Evolutionary conservation across 2,329 filamentous ascomycete genomes (phyloP).

Genomic region (Raffaelea albimanens): DNA sequence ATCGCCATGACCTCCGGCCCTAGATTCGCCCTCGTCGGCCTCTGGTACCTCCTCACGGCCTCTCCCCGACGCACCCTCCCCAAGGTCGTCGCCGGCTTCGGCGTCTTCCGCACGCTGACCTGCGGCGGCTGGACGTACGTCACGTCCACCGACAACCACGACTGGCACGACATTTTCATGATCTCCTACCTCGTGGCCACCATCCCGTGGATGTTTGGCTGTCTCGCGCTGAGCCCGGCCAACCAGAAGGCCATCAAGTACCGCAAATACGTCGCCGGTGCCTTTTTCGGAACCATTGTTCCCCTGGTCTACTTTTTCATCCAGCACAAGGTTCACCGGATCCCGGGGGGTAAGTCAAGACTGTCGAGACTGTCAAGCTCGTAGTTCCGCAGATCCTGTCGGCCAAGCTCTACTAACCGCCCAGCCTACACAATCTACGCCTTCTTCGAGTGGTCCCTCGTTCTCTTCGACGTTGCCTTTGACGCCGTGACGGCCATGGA

Average conservation of each 20-base stretch:
- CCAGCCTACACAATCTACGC: slow-evolving; percentile 96
- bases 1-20: slow-evolving; percentile 94
- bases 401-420: too few relatives aligned
- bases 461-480: slow-evolving; percentile 91
- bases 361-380: too few relatives aligned
- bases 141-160: slow-evolving; percentile 94
- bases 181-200: slow-evolving; percentile 94
- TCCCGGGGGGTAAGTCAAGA: slow-evolving; percentile 84
- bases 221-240: slow-evolving; percentile 75
- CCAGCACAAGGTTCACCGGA: slow-evolving; percentile 92
- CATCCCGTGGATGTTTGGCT: slow-evolving; percentile 89
- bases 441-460: slow-evolving; percentile 95
- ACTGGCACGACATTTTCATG: slow-evolving; percentile 99
- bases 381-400: too few relatives aligned
- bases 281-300: slow-evolving; percentile 85
- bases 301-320: slow-evolving; percentile 96
- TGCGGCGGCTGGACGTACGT: slow-evolving; percentile 98
- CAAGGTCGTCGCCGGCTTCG: slow-evolving; percentile 69
- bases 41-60: slow-evolving; percentile 86
- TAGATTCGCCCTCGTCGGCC: slow-evolving; percentile 77
- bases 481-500: slow-evolving; percentile 91
- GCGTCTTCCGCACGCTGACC: slow-evolving; percentile 79
- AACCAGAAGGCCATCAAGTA: slow-evolving; percentile 79
- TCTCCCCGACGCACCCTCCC: slow-evolving; percentile 66
- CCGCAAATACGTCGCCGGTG: slow-evolving; percentile 70